These are phyloP conservation scores for Metarhizium anisopliae DNA, from an alignment of 2,329 filamentous ascomycete genomes.

Conservation along the genomic window DNA sequence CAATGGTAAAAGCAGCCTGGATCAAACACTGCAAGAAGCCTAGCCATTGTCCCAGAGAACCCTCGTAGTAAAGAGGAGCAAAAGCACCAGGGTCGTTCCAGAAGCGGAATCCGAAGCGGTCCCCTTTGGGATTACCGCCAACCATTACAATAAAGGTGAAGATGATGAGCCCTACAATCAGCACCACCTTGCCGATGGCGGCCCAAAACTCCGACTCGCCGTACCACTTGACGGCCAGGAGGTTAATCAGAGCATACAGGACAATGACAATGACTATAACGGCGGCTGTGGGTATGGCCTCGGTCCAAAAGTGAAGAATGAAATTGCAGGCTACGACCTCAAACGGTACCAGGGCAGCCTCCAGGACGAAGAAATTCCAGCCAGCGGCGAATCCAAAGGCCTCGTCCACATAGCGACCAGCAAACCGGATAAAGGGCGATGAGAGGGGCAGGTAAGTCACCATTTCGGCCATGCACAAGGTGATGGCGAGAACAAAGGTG, in stretches of 20 bases:
- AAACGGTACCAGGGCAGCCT: conserved; percentile 58
- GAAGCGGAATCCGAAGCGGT: conserved; percentile 62
- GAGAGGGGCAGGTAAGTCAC: conserved; percentile 69
- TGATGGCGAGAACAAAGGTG: conserved; percentile 50
- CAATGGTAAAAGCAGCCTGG: conserved; percentile 58
- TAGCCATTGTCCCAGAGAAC: conserved; percentile 60
- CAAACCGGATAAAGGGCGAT: conserved; percentile 70
- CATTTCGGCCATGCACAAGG: conserved; percentile 62
- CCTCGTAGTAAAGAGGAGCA: conserved; percentile 52
- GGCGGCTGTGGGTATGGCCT: conserved; percentile 47
- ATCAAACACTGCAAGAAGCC: conserved; percentile 72
- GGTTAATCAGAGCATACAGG: conserved; percentile 49
- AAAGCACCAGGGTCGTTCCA: conserved; percentile 64
- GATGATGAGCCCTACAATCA: conserved; percentile 61
- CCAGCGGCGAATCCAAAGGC: conserved; percentile 65
- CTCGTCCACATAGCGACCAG: conserved; percentile 66
- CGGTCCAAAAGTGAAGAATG: conserved; percentile 55
- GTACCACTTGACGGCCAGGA: conserved; percentile 66
- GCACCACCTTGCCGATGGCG: conserved; percentile 60
- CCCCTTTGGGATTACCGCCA: conserved; percentile 66
- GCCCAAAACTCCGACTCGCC: conserved; percentile 72
- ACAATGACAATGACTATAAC: conserved; percentile 47
- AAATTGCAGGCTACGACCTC: conserved; percentile 58
- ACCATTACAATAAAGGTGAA: conserved; percentile 81
- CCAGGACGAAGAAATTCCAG: conserved; percentile 67